Evolutionary conservation across 1,284 basidiomycete genomes (phyloP), one percentile per base, ranked within the genome.

Genomic region (Schizophyllum amplum): DNA sequence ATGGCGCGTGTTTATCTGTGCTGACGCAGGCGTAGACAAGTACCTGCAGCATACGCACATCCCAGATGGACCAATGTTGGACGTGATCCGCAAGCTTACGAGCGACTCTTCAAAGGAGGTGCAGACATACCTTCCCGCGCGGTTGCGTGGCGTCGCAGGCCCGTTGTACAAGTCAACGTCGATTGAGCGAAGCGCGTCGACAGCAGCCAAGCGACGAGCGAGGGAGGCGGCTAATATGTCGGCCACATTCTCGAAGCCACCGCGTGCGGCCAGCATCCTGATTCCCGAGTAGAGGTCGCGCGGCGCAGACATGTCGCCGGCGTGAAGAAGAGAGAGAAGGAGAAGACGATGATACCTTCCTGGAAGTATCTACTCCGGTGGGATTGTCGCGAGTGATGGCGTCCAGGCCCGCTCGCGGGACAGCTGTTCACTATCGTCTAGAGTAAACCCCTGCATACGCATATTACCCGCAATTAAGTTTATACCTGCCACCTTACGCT

Each of bases 51-150:
- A 59, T 58, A 64, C 65, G 61, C 66, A 63, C 53, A 64, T 65
- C 55, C 24, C 48, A 13, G 24, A 67, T 53, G 64, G 59, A 11
- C 58, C 63, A 24, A 59, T 82, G 26, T 61, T 68, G 9, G 66
- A 73, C 53, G 64, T 82, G 46, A 66, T 75, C 49, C 65, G 68
- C 21, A 71, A 69, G 53, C 68, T 85, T 55, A 74, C 72, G 25
- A 69, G 69, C 56, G 83, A 84, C 65, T 58, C 66, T 46, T 80
- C 78, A 52, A 66, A 68, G 57, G 79, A 82, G 64, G 83, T 84
- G 51, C 70, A 69, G 59, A 68, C 72, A 17, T 77, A 75, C 56
- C 71, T 76, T 26, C 64, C 67, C 25, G 59, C 59, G 6, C 57
- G 55, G 50, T 24, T 60, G 42, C 56, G 61, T 24, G 47, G 42